Evolutionary conservation across 2,329 filamentous ascomycete genomes (phyloP).

Genomic region (Fusarium verticillioides): DNA sequence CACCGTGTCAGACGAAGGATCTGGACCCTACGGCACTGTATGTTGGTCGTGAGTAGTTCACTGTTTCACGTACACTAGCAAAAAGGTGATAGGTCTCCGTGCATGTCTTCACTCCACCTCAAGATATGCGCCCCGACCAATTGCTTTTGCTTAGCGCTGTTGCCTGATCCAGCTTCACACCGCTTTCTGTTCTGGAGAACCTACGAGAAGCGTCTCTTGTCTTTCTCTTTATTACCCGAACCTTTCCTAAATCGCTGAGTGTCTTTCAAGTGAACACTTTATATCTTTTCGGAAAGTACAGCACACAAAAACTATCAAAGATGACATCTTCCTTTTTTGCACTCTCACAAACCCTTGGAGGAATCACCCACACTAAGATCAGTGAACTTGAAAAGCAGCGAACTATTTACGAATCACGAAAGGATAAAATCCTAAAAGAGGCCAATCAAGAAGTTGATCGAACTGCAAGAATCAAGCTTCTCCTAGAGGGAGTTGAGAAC

Average conservation of each 20-base stretch:
- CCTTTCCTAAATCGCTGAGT: fast-evolving
- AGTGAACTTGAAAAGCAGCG: neutral
- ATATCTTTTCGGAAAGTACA: fast-evolving
- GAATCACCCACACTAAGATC: neutral
- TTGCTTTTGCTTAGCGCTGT: neutral
- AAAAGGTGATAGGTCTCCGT: neutral
- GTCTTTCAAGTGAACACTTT: fast-evolving
- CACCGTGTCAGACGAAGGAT: neutral
- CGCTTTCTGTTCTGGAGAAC: neutral
- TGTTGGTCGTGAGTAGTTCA: neutral
- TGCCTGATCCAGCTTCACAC: neutral
- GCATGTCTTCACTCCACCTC: neutral
- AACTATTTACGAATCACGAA: neutral
- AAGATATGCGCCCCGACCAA: neutral
- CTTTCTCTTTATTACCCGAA: fast-evolving
- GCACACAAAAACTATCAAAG: neutral
- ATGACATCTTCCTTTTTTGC: neutral
- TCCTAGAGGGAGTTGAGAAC: neutral
- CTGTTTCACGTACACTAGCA: neutral
- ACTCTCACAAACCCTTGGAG: neutral
- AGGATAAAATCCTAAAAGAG: fast-evolving
- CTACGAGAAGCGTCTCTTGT: no score
- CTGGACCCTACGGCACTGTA: neutral
- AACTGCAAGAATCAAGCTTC: neutral
- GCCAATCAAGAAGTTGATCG: neutral